These are phyloP conservation scores for Cyclocybe aegerita DNA, from an alignment of 768 basidiomycete species.

Conservation along the genomic window DNA sequence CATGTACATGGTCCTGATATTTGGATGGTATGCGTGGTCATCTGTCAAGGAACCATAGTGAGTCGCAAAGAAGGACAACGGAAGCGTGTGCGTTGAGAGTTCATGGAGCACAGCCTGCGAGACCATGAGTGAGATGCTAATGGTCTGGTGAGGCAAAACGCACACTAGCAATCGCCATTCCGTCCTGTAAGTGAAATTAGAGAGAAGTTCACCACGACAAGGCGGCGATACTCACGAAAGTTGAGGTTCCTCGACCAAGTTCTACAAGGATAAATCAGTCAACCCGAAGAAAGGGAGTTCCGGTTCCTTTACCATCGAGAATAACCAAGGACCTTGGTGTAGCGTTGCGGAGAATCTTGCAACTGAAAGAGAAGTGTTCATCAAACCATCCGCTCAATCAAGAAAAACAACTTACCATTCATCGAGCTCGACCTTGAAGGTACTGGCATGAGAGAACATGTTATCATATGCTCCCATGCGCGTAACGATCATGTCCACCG, in stretches of 20 bases:
- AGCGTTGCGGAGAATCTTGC: slow-evolving; percentile 90
- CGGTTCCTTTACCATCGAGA: slow-evolving; percentile 73
- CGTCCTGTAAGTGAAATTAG: slow-evolving; percentile 56
- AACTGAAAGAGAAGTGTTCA: slow-evolving; percentile 41
- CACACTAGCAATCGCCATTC: slow-evolving; percentile 97
- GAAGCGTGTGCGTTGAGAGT: slow-evolving; percentile 88
- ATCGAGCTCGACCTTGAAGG: slow-evolving; percentile 98
- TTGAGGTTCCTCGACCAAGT: slow-evolving; percentile 93
- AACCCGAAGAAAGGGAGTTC: slow-evolving; percentile 7
- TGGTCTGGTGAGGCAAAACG: slow-evolving; percentile 16
- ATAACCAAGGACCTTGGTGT: slow-evolving; percentile 95
- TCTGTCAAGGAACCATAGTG: slow-evolving; percentile 97
- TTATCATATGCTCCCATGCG: slow-evolving; percentile 99
- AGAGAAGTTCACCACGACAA: not conserved
- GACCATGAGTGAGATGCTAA: not conserved
- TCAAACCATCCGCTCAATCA: not conserved
- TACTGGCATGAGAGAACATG: slow-evolving; percentile 92
- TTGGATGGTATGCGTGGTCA: slow-evolving; percentile 89
- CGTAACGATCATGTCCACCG: slow-evolving; percentile 90
- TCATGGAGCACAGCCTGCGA: slow-evolving; percentile 87
- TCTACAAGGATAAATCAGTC: slow-evolving; percentile 44
- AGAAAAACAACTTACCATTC: slow-evolving; percentile 65
- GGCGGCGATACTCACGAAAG: slow-evolving; percentile 55
- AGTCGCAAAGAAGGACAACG: slow-evolving; percentile 95
- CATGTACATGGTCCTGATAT: slow-evolving; percentile 96